These are phyloP conservation scores for Leccinellum luteum DNA, from an alignment of 768 basidiomycete genomes.

Conservation along the genomic window DNA sequence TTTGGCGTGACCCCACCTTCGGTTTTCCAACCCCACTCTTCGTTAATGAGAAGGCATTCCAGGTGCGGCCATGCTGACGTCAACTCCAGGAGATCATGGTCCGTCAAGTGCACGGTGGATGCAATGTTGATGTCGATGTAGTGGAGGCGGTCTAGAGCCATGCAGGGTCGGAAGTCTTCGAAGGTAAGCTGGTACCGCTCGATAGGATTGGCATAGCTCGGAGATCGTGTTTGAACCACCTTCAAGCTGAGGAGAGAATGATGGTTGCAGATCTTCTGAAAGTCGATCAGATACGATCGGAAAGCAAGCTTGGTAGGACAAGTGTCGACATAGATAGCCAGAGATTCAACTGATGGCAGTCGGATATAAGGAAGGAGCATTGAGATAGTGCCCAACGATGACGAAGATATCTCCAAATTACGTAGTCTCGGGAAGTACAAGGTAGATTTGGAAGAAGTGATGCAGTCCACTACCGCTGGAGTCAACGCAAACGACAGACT, in stretches of 20 bases:
- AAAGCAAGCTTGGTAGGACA: slow-evolving; percentile 10
- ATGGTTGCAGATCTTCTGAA: slow-evolving; percentile 7
- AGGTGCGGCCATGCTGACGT: slow-evolving; percentile 19
- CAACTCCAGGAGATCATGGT: slow-evolving; percentile 11
- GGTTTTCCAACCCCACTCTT: slow-evolving; percentile 19
- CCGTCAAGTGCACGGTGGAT: slow-evolving; percentile 10
- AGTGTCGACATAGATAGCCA: slow-evolving; percentile 8
- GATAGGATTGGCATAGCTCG: background rate
- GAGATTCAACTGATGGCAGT: slow-evolving; percentile 3
- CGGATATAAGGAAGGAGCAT: background rate
- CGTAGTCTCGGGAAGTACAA: slow-evolving; percentile 10
- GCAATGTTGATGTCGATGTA: slow-evolving; percentile 10
- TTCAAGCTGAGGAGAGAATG: slow-evolving; percentile 4
- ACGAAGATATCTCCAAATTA: slow-evolving; percentile 12
- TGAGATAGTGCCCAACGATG: background rate
- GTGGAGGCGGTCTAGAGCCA: slow-evolving; percentile 11
- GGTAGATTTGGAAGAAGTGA: background rate
- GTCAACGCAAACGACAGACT: slow-evolving; percentile 10
- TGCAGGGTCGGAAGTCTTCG: slow-evolving; percentile 18
- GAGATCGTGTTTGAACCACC: slow-evolving; percentile 10
- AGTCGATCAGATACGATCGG: slow-evolving; percentile 2
- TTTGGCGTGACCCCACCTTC: slow-evolving; percentile 15
- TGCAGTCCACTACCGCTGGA: background rate
- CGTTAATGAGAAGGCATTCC: slow-evolving; percentile 15
- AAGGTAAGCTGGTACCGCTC: slow-evolving; percentile 13